Base-by-base conservation (phyloP, 2,329 filamentous ascomycete species). In the Microcyclospora pomicola region DNA sequence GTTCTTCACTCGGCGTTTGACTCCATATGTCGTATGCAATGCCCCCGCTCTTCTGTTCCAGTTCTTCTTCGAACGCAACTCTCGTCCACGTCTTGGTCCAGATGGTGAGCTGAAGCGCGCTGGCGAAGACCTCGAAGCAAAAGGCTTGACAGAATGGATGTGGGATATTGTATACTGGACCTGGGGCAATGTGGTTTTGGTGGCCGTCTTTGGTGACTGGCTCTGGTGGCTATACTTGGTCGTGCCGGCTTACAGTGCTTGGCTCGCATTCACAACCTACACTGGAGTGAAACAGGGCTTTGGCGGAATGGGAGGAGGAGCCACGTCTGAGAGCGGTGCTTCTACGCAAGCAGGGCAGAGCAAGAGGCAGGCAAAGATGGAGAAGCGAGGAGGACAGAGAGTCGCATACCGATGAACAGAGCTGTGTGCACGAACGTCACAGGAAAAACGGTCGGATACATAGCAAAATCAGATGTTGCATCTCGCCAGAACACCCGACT, bases 131-230 rank as follows among this genome's bases (percentile, higher is more conserved):
- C 73, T 98, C 36, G 77, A 82, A 37, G 83, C 85, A 9, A 73
- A 80, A 27, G 91, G 91, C 4, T 65, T 98, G 66, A 96, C 88
- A 9, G 91, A 95, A 64, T 96, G 92, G 68, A 84, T 96, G 81
- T 98, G 93, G 72, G 91, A 98, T 63, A 75, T 94, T 35, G 68
- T 94, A 37, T 96, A 94, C 74, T 85, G 93, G 65, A 95, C 86
- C 0, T 95, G 87, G 79, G 77, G 75, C 9, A 82, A 78, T 38
- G 66, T 84, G 31, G 62, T 79, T 7, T 60, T 80, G n/a, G 86
- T 80, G 11, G 71, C 80, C 12, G 46, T 93, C 19, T 73, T 88
- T 34, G 91, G 91, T 3, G 86, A 95, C 58, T 80, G 80, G 65
- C 82, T 67, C 3, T 83, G 79, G 79, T 74, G 75, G 67, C 47